phyloP scores from a whole-genome alignment of 73 alveolate genomes.

The Paramecium octaurelia region DNA sequence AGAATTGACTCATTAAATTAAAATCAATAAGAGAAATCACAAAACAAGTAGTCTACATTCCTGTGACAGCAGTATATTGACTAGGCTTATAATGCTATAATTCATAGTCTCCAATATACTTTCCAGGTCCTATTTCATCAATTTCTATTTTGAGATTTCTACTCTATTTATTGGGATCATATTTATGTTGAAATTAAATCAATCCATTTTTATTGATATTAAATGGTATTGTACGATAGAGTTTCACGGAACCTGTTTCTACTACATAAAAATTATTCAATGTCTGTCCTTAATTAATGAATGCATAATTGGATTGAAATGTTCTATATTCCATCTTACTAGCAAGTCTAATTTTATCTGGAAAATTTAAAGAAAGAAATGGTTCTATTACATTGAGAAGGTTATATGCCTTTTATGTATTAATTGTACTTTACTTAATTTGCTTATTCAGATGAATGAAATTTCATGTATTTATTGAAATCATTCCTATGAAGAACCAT shows the following conservation, averaged over 20 bases:
- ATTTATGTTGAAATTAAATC: slow-evolving; percentile 22
- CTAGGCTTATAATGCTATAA: slow-evolving; percentile 48
- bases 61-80: slow-evolving; percentile 43
- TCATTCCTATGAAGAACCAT: slow-evolving; percentile 56
- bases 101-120: slow-evolving; percentile 57
- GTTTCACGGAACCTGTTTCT: slow-evolving; percentile 44
- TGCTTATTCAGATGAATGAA: slow-evolving; percentile 52
- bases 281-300: slow-evolving; percentile 39
- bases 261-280: slow-evolving; percentile 36
- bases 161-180: slow-evolving; percentile 44
- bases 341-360: slow-evolving; percentile 56
- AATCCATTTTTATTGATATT: slow-evolving; percentile 15
- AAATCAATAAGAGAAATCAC: slow-evolving; percentile 41
- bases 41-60: slow-evolving; percentile 41
- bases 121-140: slow-evolving; percentile 59
- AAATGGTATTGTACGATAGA: background rate
- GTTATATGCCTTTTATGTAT: slow-evolving; percentile 12
- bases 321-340: slow-evolving; percentile 42
- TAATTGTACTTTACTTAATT: background rate
- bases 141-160: slow-evolving; percentile 6
- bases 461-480: slow-evolving; percentile 56
- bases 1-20: background rate
- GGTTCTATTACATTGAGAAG: slow-evolving; percentile 50
- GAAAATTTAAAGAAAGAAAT: slow-evolving; percentile 25
- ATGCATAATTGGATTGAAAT: slow-evolving; percentile 28